Evolutionary conservation across 257 asterid species (phyloP).

Genomic region (Przewalskia tangutica): DNA sequence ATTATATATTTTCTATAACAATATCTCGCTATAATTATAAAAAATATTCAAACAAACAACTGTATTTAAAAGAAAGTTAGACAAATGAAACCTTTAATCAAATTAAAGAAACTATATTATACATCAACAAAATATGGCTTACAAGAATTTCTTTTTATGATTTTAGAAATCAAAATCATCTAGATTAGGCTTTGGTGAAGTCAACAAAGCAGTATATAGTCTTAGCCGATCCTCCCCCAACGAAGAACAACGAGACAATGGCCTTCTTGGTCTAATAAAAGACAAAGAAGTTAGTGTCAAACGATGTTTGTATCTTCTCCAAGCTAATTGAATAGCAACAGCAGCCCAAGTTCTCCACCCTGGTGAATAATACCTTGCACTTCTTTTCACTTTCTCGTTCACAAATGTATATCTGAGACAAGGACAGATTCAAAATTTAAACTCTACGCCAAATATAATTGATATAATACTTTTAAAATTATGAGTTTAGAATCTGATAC

Average conservation of each 20-base stretch:
- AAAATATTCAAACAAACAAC: too few relatives aligned
- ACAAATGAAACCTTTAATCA: not conserved
- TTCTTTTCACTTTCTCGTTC: conserved; percentile 16
- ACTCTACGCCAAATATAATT: not conserved
- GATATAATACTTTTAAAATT: not conserved
- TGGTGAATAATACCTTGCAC: conserved; percentile 28
- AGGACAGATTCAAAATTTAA: not conserved
- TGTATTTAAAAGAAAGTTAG: too few relatives aligned
- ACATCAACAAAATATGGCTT: not conserved
- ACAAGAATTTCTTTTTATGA: not conserved
- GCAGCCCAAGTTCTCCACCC: conserved; percentile 40
- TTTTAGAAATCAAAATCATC: conserved; percentile 66
- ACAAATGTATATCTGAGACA: conserved; percentile 20
- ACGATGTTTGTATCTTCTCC: conserved; percentile 40
- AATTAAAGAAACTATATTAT: not conserved
- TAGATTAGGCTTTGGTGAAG: conserved; percentile 86
- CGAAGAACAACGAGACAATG: conserved; percentile 71
- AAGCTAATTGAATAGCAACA: conserved; percentile 28
- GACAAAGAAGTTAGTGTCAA: conserved; percentile 67
- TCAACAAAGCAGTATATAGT: conserved; percentile 71
- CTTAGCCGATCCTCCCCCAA: conserved; percentile 73
- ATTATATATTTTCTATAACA: too few relatives aligned
- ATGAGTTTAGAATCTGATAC: not conserved
- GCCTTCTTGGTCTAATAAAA: conserved; percentile 78
- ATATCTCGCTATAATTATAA: too few relatives aligned